phyloP scores from a whole-genome alignment of 495 filamentous ascomycete species.

The Hypoxylon crocopeplum region DNA sequence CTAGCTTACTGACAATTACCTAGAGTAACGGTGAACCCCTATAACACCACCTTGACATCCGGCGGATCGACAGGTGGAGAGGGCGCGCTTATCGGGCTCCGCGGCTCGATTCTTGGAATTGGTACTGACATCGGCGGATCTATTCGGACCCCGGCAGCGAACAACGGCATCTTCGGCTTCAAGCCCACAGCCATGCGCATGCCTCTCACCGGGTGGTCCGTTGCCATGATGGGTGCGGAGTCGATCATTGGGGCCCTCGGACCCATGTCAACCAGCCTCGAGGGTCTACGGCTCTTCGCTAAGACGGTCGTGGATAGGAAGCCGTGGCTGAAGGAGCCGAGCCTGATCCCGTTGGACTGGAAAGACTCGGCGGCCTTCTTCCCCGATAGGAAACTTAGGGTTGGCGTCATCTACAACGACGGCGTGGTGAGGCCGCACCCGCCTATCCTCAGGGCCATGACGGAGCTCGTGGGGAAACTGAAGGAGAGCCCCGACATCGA shows the following conservation, averaged over 20 bases:
- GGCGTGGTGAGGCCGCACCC: conserved; percentile 75
- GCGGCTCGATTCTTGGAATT: conserved; percentile 68
- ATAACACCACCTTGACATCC: conserved; percentile 61
- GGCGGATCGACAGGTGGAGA: conserved; percentile 75
- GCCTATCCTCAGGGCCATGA: conserved; percentile 67
- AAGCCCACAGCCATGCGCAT: conserved; percentile 66
- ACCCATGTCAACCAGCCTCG: conserved; percentile 66
- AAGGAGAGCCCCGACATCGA: conserved; percentile 54
- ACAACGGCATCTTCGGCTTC: conserved; percentile 69
- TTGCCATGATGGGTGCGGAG: conserved; percentile 63
- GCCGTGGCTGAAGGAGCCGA: conserved; percentile 68
- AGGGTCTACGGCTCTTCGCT: conserved; percentile 71
- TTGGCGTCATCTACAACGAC: conserved; percentile 76
- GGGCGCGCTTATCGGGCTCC: conserved; percentile 64
- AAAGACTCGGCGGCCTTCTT: conserved; percentile 42
- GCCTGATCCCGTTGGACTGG: conserved; percentile 67
- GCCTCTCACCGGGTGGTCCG: conserved; percentile 56
- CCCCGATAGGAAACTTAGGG: conserved; percentile 58
- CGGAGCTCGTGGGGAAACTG: conserved; percentile 62
- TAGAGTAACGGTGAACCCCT: conserved; percentile 63
- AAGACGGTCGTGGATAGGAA: conserved; percentile 62
- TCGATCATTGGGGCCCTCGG: conserved; percentile 67
- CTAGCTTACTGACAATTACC: conserved; percentile 33
- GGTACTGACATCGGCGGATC: conserved; percentile 75
- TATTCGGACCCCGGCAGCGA: conserved; percentile 68